Evolutionary conservation across 164 flowering plant genomes (phyloP).

Genomic region (Umbellularia californica): DNA sequence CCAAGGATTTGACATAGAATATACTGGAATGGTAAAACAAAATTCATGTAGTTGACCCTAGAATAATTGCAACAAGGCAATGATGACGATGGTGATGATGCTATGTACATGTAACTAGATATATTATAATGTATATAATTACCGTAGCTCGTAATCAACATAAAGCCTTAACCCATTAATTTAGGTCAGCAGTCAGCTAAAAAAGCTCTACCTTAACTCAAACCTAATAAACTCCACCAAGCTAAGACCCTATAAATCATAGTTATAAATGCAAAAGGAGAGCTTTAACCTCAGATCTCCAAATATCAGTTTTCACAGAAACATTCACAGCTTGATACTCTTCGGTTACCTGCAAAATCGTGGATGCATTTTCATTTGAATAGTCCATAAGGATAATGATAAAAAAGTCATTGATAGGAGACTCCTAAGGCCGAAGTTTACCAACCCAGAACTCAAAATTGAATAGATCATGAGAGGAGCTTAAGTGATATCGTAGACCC

Average conservation of each 20-base stretch:
- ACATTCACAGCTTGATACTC: constrained; percentile 91
- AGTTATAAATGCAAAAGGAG: constrained; percentile 2
- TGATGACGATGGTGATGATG: too few species aligned
- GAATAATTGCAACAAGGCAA: too few species aligned
- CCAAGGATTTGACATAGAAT: too few species aligned
- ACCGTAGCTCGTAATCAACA: not conserved
- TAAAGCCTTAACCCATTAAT: too few species aligned
- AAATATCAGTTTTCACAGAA: constrained; percentile 61
- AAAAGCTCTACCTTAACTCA: too few species aligned
- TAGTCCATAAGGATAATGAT: constrained; percentile 13
- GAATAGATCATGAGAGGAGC: constrained; percentile 82
- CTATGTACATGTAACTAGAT: too few species aligned
- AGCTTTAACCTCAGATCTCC: constrained; percentile 66
- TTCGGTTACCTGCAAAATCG: constrained; percentile 66
- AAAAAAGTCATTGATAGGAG: constrained; percentile 6
- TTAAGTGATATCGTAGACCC: constrained; percentile 83
- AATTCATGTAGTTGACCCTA: too few species aligned
- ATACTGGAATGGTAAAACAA: too few species aligned
- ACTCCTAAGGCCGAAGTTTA: constrained; percentile 24
- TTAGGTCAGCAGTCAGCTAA: too few species aligned
- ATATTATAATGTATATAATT: not conserved
- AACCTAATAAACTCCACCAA: too few species aligned
- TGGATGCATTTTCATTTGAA: not conserved
- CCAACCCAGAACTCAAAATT: constrained; percentile 96
- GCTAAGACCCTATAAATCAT: not conserved